Conservation (phyloP, 164 flowering plant species). For the Chimonanthus salicifolius region DNA sequence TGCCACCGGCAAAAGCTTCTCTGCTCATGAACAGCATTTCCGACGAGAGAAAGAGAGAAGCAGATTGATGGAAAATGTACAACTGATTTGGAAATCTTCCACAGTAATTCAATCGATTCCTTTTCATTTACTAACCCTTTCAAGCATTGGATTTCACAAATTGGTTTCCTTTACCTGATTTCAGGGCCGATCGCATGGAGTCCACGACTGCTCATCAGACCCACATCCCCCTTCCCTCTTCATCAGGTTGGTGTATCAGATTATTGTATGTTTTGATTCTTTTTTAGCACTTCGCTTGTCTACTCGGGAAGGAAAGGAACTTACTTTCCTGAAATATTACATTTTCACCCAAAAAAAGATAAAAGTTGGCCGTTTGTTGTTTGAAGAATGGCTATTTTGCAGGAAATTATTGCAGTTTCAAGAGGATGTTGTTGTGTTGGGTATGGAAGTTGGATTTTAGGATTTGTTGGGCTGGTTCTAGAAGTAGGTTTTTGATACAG, state of each 20-base stretch:
- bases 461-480: background rate
- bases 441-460: background rate
- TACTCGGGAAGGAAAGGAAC: background rate
- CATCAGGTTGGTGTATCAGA: slow-evolving; percentile 6
- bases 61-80: background rate
- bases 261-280: background rate
- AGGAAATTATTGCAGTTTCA: background rate
- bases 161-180: background rate
- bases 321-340: background rate
- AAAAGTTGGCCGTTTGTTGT: background rate
- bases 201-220: slow-evolving; percentile 30
- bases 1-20: background rate
- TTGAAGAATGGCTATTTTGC: background rate
- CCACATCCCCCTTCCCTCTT: slow-evolving; percentile 32
- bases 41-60: background rate
- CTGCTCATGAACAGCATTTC: background rate
- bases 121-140: background rate
- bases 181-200: slow-evolving; percentile 37
- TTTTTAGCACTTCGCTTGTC: background rate
- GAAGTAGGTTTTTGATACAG: background rate
- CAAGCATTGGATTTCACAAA: background rate
- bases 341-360: background rate
- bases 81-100: too few relatives aligned
- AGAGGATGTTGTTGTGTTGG: background rate
- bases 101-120: background rate